Evolutionary conservation across 2,329 filamentous ascomycete genomes (phyloP), one percentile per base, ranked within the genome.

Genomic region (Xylariaceae sp.): DNA sequence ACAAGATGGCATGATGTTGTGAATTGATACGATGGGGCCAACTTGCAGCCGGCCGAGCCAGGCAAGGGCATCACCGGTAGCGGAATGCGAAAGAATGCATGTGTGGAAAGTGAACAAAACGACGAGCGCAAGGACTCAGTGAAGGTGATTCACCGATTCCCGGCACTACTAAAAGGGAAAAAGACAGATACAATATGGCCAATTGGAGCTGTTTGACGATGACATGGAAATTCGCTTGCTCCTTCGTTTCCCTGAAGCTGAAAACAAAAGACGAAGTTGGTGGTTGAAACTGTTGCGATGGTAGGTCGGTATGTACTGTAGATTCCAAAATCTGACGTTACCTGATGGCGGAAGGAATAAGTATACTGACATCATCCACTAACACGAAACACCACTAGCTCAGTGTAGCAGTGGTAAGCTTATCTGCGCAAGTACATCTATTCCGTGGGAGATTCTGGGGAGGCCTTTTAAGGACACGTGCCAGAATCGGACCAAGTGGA

Each of bases 41-140:
- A 67, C 62, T 50, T 68, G 61, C 66, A 67, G 66, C 67, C 65
- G 66, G 65, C 67, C 71, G 70, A 71, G 71, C 70, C 73, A 66
- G 67, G 70, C 71, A 71, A 74, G 71, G 71, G 73, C 73, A 74
- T 76, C 69, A 76, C 74, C 74, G 71, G 69, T 64, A 74, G 69
- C 65, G 58, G 61, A 66, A 56, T 54, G 44, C 58, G 57, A 55
- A 65, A 66, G 66, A 66, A 72, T 58, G 69, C 73, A 75, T 75
- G 68, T 71, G 71, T 62, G 48, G 48, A 64, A 53, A 44, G 55
- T 12, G 39, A 57, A 39, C 46, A 51, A 34, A 24, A 50, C 23
- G 49, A 46, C 53, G 37, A 41, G 56, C 60, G 48, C 41, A 44
- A 46, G 23, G 39, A 33, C 48, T 47, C 47, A 56, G 53, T 48